phyloP scores from a whole-genome alignment of 371 early-diverging fungal species.

The Conidiobolus incongruus region DNA sequence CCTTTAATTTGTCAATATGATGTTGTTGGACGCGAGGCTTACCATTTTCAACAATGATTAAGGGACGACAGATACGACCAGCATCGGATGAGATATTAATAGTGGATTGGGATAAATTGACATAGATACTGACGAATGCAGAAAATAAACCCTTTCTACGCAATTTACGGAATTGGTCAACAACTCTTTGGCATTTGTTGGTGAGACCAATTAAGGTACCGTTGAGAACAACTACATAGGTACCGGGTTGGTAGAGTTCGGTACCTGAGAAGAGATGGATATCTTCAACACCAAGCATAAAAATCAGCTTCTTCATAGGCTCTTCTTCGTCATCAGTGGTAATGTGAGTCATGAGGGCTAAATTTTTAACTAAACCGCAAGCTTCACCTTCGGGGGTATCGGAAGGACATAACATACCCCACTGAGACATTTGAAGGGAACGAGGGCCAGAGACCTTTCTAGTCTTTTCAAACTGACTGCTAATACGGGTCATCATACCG shows the following conservation, averaged over 20 bases:
- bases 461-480: slow-evolving; percentile 99
- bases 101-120: slow-evolving; percentile 56
- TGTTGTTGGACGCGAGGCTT: slow-evolving; percentile 39
- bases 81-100: slow-evolving; percentile 94
- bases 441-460: slow-evolving; percentile 98
- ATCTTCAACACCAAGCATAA: slow-evolving; percentile 76
- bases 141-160: slow-evolving; percentile 74
- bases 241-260: slow-evolving; percentile 48
- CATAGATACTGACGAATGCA: slow-evolving; percentile 86
- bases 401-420: slow-evolving; percentile 97
- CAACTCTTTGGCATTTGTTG: slow-evolving; percentile 54
- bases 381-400: slow-evolving; percentile 99
- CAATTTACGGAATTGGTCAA: slow-evolving; percentile 55
- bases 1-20: slow-evolving; percentile 38
- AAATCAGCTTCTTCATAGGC: slow-evolving; percentile 48
- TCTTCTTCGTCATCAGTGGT: slow-evolving; percentile 85
- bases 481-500: slow-evolving; percentile 99
- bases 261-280: slow-evolving; percentile 58
- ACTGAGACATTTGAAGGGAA: slow-evolving; percentile 87
- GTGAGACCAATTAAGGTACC: slow-evolving; percentile 79
- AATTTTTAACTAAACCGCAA: slow-evolving; percentile 98
- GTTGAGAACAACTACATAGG: slow-evolving; percentile 77
- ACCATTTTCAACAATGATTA: slow-evolving; percentile 88
- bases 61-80: slow-evolving; percentile 95
- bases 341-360: slow-evolving; percentile 98